Conservation (phyloP, 148 eudicot species). For the Amaranthus cruentus region DNA sequence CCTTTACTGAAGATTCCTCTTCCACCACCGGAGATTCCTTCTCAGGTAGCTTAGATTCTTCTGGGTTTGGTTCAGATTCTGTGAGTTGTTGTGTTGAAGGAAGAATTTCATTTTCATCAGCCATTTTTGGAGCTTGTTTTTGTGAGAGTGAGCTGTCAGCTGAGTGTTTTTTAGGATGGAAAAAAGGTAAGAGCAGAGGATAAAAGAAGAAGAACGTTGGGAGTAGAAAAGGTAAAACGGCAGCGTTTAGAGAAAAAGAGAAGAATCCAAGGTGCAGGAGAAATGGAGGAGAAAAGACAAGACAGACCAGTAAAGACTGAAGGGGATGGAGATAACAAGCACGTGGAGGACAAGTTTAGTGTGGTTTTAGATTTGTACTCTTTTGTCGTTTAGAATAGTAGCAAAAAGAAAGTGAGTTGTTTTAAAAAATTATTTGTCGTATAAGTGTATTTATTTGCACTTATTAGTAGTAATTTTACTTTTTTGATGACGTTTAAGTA, state of each 20-base stretch:
- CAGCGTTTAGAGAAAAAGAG: background rate
- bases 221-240: background rate
- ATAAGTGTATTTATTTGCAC: too few relatives aligned
- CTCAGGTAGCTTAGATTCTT: constrained; percentile 7
- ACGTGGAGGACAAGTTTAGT: constrained; percentile 13
- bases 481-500: too few relatives aligned
- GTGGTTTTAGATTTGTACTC: too few relatives aligned
- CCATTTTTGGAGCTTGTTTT: constrained; percentile 5
- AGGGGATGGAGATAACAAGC: background rate
- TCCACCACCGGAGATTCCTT: constrained; percentile 1
- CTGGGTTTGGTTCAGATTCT: background rate
- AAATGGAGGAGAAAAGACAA: background rate
- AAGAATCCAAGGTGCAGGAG: constrained; percentile 5
- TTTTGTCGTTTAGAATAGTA: too few relatives aligned
- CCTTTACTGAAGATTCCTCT: background rate
- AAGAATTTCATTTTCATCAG: constrained; percentile 17
- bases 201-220: background rate
- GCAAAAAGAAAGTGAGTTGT: too few relatives aligned
- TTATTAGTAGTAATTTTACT: too few relatives aligned
- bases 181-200: background rate
- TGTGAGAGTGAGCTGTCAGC: background rate
- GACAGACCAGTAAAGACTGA: background rate
- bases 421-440: too few relatives aligned
- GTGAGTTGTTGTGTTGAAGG: background rate
- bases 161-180: background rate